Evolutionary conservation across 768 basidiomycete genomes (phyloP).

Genomic region (Mycena epipterygia): DNA sequence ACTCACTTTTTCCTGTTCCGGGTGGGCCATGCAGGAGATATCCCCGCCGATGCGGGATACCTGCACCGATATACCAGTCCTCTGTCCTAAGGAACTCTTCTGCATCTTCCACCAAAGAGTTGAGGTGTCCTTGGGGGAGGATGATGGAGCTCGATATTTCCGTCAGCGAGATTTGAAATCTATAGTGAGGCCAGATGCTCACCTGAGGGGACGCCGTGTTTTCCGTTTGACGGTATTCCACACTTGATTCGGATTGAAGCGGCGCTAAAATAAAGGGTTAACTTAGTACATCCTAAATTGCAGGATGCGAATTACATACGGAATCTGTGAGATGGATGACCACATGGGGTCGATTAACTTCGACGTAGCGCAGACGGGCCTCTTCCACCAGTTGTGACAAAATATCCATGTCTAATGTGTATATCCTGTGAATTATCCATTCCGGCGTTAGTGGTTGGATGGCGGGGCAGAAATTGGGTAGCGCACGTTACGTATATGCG

Average conservation of each 20-base stretch:
- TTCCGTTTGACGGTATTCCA: constrained; percentile 66
- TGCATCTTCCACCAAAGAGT: constrained; percentile 63
- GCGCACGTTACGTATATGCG: constrained; percentile 49
- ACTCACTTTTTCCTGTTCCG: constrained; percentile 73
- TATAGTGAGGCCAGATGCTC: not conserved
- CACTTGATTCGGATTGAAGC: not conserved
- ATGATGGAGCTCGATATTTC: constrained; percentile 58
- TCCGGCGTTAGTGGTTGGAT: too few relatives aligned
- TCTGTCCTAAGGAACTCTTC: constrained; percentile 66
- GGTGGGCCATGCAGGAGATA: constrained; percentile 71
- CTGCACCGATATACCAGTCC: constrained; percentile 69
- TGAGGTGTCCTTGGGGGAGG: constrained; percentile 60
- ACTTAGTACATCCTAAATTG: too few relatives aligned
- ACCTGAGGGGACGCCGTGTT: constrained; percentile 59
- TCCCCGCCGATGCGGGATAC: constrained; percentile 71
- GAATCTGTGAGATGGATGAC: constrained; percentile 51
- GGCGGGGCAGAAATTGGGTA: not conserved
- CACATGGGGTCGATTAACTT: constrained; percentile 51
- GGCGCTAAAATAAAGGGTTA: too few relatives aligned
- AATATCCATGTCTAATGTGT: constrained; percentile 53
- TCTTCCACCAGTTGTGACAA: constrained; percentile 54
- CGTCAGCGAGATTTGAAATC: not conserved
- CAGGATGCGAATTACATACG: constrained; percentile 32
- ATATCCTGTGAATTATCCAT: constrained; percentile 47
- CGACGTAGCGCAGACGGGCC: constrained; percentile 49